These are phyloP conservation scores for Hypoxylon fuscum DNA, from an alignment of 495 filamentous ascomycete species.

Conservation along the genomic window DNA sequence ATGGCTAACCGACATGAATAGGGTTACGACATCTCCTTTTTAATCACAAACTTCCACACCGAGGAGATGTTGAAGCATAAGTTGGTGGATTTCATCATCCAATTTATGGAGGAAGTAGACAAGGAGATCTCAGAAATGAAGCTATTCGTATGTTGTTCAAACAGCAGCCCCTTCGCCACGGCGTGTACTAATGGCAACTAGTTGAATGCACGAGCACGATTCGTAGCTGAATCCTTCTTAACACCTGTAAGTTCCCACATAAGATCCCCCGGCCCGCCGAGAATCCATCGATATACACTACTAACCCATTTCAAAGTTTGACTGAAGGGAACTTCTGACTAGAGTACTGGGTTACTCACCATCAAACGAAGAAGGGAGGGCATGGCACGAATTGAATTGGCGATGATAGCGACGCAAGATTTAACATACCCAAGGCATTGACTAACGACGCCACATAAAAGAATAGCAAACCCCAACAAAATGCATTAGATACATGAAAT, in stretches of 20 bases:
- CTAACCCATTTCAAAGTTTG: constrained; percentile 37
- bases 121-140: constrained; percentile 99
- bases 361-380: constrained; percentile 17
- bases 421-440: constrained; percentile 24
- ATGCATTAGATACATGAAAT: constrained; percentile 36
- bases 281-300: too few species aligned
- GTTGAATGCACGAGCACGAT: constrained; percentile 97
- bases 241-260: constrained; percentile 77
- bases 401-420: constrained; percentile 14
- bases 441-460: background rate
- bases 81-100: constrained; percentile 96
- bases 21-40: constrained; percentile 98
- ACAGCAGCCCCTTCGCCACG: background rate
- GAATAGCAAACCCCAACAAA: background rate
- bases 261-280: too few species aligned
- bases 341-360: background rate
- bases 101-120: constrained; percentile 99
- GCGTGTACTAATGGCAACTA: constrained; percentile 51
- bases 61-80: constrained; percentile 99
- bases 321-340: constrained; percentile 23
- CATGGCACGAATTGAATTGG: constrained; percentile 14
- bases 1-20: constrained; percentile 45
- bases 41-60: constrained; percentile 98
- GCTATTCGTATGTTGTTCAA: constrained; percentile 81
- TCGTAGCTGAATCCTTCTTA: constrained; percentile 97